Evolutionary conservation across 108 stramenopile genomes (phyloP), one percentile per base, ranked within the genome.

Genomic region (Fistulifera solaris): DNA sequence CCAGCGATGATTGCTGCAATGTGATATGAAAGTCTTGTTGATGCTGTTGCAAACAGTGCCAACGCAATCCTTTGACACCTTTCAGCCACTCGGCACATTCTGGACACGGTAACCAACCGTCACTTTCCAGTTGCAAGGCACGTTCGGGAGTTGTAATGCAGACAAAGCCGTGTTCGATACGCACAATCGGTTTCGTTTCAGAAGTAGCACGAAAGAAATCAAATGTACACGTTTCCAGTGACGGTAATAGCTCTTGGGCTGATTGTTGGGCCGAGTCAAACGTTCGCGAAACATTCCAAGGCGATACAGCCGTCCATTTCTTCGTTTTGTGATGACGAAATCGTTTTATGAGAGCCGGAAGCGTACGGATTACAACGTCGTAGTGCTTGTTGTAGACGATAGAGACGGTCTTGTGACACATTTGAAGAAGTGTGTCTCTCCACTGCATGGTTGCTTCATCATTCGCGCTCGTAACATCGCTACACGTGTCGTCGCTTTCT

Each of bases 21-120:
- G 69, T 15, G 31, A 35, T 8, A 35, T 35, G 31, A 35, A 35
- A 35, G 3, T 69, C 69, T 8, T 67, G 48, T 7, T 66, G 63
- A 62, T 91, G 89, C 42, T 61, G 60, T 41, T 60, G 56, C 27
- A 81, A 66, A 52, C 73, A 76, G 66, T 91, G 89, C 89, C 89
- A 91, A 83, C 89, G 87, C 38, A 91, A 57, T 40, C 89, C 89
- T 64, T 91, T 91, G 42, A 61, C 66, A n/a, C 89, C 89, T 44
- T 76, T 82, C 59, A 65, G 80, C 89, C 89, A 91, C 50, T 83
- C 70, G 13, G 58, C 52, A 53, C 89, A 91, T 2, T 54, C 26
- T 3, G 83, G 75, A 74, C 89, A 91, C 17, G 89, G 89, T 5
- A 87, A 39, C 58, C 58, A 69, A 8, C 76, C 81, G 15, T 48